These are phyloP conservation scores for Aureobasidium sp. DNA, from an alignment of 2,329 filamentous ascomycete genomes.

Conservation along the genomic window DNA sequence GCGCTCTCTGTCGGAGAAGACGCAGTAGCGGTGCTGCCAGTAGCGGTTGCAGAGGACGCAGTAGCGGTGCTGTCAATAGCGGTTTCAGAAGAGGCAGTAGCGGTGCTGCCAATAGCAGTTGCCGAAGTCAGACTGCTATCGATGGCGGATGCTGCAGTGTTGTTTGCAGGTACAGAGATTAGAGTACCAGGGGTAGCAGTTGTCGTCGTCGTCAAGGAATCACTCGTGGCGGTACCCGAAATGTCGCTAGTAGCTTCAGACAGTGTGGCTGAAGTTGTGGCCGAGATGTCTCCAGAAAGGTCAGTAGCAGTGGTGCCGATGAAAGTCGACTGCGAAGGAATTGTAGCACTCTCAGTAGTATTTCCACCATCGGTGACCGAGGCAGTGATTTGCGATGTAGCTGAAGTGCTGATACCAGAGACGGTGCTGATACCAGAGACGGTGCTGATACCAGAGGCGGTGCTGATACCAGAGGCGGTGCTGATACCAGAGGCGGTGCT, in stretches of 20 bases:
- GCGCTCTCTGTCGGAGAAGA: background rate
- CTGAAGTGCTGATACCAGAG: background rate
- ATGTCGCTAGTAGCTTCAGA: background rate
- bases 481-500: background rate
- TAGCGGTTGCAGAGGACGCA: background rate
- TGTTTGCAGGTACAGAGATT: background rate
- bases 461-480: background rate
- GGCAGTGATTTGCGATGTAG: background rate
- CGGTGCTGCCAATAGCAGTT: background rate
- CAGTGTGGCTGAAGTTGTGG: background rate
- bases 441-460: background rate
- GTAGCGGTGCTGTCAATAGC: background rate
- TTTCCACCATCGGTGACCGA: background rate
- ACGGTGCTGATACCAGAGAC: background rate
- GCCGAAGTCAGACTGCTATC: background rate
- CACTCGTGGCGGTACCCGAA: background rate
- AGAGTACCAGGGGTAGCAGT: background rate
- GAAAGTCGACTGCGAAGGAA: background rate
- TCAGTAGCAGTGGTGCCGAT: background rate
- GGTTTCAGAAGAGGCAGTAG: background rate
- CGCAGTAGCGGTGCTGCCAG: background rate
- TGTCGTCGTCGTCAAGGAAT: background rate
- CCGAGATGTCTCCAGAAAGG: background rate
- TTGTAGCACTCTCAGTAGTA: background rate
- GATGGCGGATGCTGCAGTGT: background rate